These are phyloP conservation scores for Cupressus sempervirens DNA, from an alignment of 75 land plant species.

Conservation along the genomic window DNA sequence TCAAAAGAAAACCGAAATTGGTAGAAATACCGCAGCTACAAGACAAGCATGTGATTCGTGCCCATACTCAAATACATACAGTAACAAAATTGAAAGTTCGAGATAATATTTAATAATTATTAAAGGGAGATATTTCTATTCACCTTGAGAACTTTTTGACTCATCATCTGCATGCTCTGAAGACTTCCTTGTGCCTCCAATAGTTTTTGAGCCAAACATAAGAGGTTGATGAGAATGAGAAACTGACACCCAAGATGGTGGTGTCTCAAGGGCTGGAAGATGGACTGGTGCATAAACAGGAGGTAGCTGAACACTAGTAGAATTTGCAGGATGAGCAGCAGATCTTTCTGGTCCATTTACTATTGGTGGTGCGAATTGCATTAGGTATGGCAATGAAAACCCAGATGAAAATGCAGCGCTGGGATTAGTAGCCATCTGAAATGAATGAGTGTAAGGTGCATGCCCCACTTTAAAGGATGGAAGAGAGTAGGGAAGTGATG, in stretches of 20 bases:
- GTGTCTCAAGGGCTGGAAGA: slow-evolving; percentile 51
- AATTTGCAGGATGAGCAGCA: slow-evolving; percentile 16
- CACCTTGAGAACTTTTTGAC: slow-evolving; percentile 25
- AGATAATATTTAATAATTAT: background rate
- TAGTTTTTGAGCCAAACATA: slow-evolving; percentile 19
- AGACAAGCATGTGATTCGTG: background rate
- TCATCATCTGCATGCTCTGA: slow-evolving; percentile 23
- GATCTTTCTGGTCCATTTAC: slow-evolving; percentile 17
- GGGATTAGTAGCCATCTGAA: slow-evolving; percentile 18
- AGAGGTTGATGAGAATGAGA: slow-evolving; percentile 27
- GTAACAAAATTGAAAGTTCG: background rate
- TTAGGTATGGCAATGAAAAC: slow-evolving; percentile 17
- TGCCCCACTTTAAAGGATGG: slow-evolving; percentile 20
- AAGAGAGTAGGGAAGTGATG: slow-evolving; percentile 7
- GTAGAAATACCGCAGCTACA: background rate
- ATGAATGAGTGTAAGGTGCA: slow-evolving; percentile 22
- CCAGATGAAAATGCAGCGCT: slow-evolving; percentile 16
- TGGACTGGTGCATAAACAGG: slow-evolving; percentile 50
- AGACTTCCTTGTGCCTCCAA: slow-evolving; percentile 12
- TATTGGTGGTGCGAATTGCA: slow-evolving; percentile 27
- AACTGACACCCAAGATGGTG: slow-evolving; percentile 25
- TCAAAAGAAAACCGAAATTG: background rate
- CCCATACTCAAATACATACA: background rate
- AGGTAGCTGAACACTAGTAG: slow-evolving; percentile 27
- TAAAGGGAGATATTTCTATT: background rate